phyloP scores from a whole-genome alignment of 208 protist species.

The Leishmania martiniquensis region DNA sequence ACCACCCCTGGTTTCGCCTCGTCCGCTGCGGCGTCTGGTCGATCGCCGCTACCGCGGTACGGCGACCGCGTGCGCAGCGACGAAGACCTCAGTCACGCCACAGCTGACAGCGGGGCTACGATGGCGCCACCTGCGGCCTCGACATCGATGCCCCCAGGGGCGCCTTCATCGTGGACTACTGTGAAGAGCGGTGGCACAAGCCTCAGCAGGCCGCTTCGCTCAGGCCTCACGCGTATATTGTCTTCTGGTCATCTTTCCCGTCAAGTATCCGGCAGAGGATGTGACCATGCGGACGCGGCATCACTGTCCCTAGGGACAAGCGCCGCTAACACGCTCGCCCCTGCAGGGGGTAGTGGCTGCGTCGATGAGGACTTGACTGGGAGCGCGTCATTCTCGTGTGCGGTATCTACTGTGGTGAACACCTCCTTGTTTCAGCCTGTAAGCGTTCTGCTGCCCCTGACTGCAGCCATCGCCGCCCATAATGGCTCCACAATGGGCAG shows the following conservation, averaged over 20 bases:
- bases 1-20: neutral
- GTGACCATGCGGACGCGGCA: neutral
- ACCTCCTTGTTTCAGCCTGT: slow-evolving; percentile 46
- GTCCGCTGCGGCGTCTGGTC: neutral
- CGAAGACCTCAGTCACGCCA: slow-evolving; percentile 1
- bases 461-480: slow-evolving; percentile 17
- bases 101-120: neutral
- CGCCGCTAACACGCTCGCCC: neutral
- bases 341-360: neutral
- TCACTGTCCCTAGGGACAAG: too few relatives aligned
- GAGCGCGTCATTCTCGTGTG: slow-evolving; percentile 20
- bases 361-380: slow-evolving; percentile 3
- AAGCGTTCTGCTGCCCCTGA: slow-evolving; percentile 32
- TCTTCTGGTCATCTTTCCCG: slow-evolving; percentile 1
- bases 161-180: neutral
- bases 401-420: slow-evolving; percentile 40
- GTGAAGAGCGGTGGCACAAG: neutral
- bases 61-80: slow-evolving; percentile 17
- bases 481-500: slow-evolving; percentile 5
- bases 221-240: neutral
- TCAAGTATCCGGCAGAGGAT: neutral
- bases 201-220: neutral
- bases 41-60: slow-evolving; percentile 21
- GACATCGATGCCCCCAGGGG: neutral
- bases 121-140: neutral